Conservation (phyloP, 208 protist genomes). For the Acanthamoeba healyi region DNA sequence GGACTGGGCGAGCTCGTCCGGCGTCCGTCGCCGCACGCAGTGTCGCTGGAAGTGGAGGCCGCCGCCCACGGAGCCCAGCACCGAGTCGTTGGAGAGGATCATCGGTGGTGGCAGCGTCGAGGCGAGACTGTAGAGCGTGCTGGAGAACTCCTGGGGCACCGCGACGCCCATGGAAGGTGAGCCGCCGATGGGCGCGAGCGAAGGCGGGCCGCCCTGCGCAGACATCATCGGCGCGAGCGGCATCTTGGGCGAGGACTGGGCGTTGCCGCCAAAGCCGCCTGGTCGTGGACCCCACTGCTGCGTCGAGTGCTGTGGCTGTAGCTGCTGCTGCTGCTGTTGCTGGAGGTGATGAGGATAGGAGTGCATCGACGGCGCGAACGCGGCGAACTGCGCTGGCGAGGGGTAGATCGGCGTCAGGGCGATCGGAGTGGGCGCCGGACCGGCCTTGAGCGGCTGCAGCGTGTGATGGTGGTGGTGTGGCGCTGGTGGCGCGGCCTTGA, state of each 20-base stretch:
- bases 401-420: slow-evolving; percentile 26
- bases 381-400: slow-evolving; percentile 7
- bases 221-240: background rate
- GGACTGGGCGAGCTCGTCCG: slow-evolving; percentile 7
- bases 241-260: background rate
- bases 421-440: background rate
- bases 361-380: slow-evolving; percentile 1
- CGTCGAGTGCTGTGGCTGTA: background rate
- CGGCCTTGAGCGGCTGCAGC: slow-evolving; percentile 8
- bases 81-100: slow-evolving; percentile 47
- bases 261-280: background rate
- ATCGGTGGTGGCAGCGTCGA: slow-evolving; percentile 30
- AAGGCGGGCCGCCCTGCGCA: background rate
- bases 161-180: background rate
- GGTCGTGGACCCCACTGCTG: background rate
- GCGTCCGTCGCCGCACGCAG: slow-evolving; percentile 24
- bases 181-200: background rate
- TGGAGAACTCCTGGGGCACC: slow-evolving; percentile 9
- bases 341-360: background rate
- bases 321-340: background rate
- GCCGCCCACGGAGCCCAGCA: slow-evolving; percentile 37
- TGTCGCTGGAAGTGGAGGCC: slow-evolving; percentile 38
- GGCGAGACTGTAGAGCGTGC: slow-evolving; percentile 55
- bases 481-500: background rate
- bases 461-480: background rate